A percentile compares a stretch with the other conserved stretches of the same genome.
These are phyloP conservation scores for Coniochaeta ligniaria DNA, from an alignment of 2,329 filamentous ascomycete species.

Conservation along the genomic window DNA sequence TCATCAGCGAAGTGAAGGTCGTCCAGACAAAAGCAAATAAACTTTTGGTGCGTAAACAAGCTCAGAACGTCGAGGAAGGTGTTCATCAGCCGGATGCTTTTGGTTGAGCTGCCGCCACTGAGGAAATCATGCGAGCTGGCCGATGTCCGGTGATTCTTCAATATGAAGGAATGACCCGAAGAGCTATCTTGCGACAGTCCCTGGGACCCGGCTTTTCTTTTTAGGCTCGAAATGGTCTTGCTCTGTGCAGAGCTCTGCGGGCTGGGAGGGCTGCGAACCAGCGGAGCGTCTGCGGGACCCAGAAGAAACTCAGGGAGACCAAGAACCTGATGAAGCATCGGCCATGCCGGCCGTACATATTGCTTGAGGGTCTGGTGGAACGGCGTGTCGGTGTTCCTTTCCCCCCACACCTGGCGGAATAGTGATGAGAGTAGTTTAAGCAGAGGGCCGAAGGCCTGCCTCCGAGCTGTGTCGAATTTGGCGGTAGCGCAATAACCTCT, in stretches of 20 bases:
- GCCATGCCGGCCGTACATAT: constrained; percentile 58
- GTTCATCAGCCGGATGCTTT: constrained; percentile 72
- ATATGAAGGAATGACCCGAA: neutral
- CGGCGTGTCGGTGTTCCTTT: constrained; percentile 56
- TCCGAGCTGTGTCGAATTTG: constrained; percentile 57
- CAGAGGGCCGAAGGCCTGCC: constrained; percentile 55
- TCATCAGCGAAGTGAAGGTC: constrained; percentile 87
- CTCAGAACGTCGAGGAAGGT: constrained; percentile 81
- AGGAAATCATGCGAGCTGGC: constrained; percentile 53
- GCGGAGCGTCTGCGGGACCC: constrained; percentile 34
- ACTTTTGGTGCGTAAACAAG: constrained; percentile 73
- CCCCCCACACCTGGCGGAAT: constrained; percentile 61
- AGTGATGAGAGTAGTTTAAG: constrained; percentile 58
- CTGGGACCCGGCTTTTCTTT: neutral
- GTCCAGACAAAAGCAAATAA: constrained; percentile 83
- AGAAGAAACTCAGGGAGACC: constrained; percentile 65
- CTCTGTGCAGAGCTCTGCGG: constrained; percentile 15
- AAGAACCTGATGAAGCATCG: constrained; percentile 53
- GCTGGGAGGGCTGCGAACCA: constrained; percentile 28
- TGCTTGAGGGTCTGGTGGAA: constrained; percentile 57
- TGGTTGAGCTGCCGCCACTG: constrained; percentile 49
- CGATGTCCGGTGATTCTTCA: constrained; percentile 29
- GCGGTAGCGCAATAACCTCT: constrained; percentile 59
- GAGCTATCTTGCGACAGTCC: neutral
- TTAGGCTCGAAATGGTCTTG: neutral